Conservation (phyloP, 306 rosid species). For the Cucurbita ficifolia region DNA sequence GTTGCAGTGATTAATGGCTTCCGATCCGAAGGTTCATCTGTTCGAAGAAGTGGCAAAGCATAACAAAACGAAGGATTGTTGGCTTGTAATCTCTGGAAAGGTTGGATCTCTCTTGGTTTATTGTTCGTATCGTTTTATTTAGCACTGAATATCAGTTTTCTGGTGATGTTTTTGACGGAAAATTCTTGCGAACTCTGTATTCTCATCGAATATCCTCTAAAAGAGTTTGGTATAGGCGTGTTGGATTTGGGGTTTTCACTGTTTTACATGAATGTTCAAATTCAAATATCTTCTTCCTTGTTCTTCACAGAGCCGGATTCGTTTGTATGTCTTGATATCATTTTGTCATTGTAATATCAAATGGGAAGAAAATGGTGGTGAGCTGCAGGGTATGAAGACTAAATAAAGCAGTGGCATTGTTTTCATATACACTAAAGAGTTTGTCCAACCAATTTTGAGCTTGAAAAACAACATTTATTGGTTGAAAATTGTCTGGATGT, state of each 20-base stretch:
- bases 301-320: background rate
- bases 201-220: background rate
- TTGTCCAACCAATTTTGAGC: background rate
- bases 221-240: background rate
- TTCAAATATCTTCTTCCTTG: background rate
- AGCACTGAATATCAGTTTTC: background rate
- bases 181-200: background rate
- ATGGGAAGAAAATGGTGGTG: background rate
- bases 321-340: background rate
- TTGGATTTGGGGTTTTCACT: background rate
- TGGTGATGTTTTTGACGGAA: background rate
- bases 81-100: conserved; percentile 80
- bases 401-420: background rate
- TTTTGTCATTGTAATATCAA: background rate
- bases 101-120: conserved; percentile 26
- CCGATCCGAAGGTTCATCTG: conserved; percentile 53
- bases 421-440: background rate
- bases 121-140: background rate
- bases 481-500: background rate
- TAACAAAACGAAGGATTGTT: conserved; percentile 71
- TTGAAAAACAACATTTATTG: background rate
- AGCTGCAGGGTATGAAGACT: background rate
- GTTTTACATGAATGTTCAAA: background rate
- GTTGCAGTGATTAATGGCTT: conserved; percentile 31
- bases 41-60: conserved; percentile 72